Evolutionary conservation across 257 asterid genomes (phyloP), one percentile per base, ranked within the genome.

Genomic region (Ballota nigra): DNA sequence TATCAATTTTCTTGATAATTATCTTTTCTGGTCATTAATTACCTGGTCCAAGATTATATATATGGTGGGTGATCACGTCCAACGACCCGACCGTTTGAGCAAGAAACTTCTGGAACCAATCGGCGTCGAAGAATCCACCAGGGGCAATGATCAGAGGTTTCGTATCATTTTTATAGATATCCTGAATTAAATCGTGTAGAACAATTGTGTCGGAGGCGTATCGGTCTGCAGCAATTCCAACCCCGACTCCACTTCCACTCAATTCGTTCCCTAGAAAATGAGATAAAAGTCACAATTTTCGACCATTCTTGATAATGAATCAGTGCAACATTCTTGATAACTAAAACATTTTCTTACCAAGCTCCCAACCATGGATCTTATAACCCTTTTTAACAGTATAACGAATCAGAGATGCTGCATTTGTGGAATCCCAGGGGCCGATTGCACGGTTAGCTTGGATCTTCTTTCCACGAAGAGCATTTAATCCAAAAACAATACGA

Each of bases 351-450:
- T 56, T 20, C 86, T 79, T 76, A 91, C 97, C 97, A 19, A 87
- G 91, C 69, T 91, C 97, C 95, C 95, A 91, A 45, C 92, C 96
- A 41, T 80, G 79, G 36, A 91, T 86, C 28, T 66, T 65, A 66
- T 86, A 87, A 23, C 96, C 97, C 63, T 83, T 87, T 69, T 77
- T 71, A 22, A 84, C 85, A 22, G 95, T 86, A 29, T 91, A 84
- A 63, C 81, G 84, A 8, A 87, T 83, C 60, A 89, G 75, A 13
- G 92, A 83, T 57, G 86, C 92, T 23, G 95, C 89, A 52, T 89
- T 89, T 1, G 76, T 61, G 10, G 89, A 67, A 75, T 87, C 73
- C 97, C 96, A 91, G 47, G 92, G 83, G 61, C 89, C 92, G 0
- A 56, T 34, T 0, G 96, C 92, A 24, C 67, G 70, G 38, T 72